Evolutionary conservation across 2,329 filamentous ascomycete genomes (phyloP).

Genomic region (Sporothrix pseudoabietina): DNA sequence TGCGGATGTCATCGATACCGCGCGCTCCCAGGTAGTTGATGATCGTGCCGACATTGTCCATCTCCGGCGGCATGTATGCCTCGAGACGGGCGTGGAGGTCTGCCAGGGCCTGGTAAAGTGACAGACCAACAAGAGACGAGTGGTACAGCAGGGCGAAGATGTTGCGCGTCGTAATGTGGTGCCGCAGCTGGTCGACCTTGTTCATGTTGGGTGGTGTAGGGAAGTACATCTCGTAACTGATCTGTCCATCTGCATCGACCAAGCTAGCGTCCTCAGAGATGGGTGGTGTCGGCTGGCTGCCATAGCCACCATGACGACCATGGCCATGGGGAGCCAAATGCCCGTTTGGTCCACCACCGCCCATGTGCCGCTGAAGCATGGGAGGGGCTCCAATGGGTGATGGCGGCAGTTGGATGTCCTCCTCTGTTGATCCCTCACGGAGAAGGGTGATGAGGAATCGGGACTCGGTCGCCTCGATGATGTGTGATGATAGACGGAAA

Average conservation of each 20-base stretch:
- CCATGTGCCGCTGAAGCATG: conserved; percentile 43
- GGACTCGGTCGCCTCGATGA: conserved; percentile 61
- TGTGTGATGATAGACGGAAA: conserved; percentile 60
- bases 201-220: conserved; percentile 55
- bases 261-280: conserved; percentile 49
- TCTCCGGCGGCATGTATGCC: conserved; percentile 57
- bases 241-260: conserved; percentile 54
- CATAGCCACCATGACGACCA: conserved; percentile 30
- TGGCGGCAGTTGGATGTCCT: conserved; percentile 49
- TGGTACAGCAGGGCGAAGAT: conserved; percentile 67
- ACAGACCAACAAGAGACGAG: conserved; percentile 65
- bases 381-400: conserved; percentile 49
- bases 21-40: conserved; percentile 62
- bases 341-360: conserved; percentile 29
- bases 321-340: conserved; percentile 36
- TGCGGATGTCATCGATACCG: conserved; percentile 65
- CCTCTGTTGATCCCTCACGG: conserved; percentile 55
- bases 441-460: conserved; percentile 56
- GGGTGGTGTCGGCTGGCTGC: conserved; percentile 48
- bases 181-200: conserved; percentile 53
- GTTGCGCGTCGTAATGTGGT: conserved; percentile 69
- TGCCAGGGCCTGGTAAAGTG: conserved; percentile 62
- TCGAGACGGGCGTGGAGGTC: conserved; percentile 65
- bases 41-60: conserved; percentile 61
- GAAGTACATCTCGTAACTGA: conserved; percentile 66